Evolutionary conservation across 2,329 filamentous ascomycete genomes (phyloP).

Genomic region (Macrophomina phaseolina): DNA sequence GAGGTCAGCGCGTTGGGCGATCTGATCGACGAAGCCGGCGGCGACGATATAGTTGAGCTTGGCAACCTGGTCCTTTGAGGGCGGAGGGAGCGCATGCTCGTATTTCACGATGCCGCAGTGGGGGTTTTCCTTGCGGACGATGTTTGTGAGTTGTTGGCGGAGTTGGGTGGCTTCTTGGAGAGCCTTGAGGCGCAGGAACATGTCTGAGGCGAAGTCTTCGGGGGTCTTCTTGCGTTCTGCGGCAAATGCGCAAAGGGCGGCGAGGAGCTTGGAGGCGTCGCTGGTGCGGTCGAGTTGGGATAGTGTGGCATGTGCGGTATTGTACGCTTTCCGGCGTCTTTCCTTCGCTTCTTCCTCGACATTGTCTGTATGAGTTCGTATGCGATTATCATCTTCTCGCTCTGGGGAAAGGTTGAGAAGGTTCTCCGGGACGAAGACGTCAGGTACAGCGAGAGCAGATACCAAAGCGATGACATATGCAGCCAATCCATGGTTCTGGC

Average conservation of each 20-base stretch:
- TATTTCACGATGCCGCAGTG: conserved; percentile 46
- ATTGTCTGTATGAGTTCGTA: conserved; percentile 69
- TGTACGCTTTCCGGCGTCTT: conserved; percentile 67
- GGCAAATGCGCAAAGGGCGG: conserved; percentile 83
- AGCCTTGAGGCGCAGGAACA: conserved; percentile 86
- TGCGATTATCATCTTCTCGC: conserved; percentile 47
- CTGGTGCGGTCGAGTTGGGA: conserved; percentile 80
- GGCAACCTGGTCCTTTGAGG: conserved; percentile 69
- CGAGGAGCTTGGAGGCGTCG: conserved; percentile 89
- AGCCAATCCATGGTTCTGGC: conserved; percentile 80
- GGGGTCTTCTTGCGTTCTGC: conserved; percentile 56
- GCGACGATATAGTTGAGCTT: conserved; percentile 90
- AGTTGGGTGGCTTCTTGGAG: conserved; percentile 87
- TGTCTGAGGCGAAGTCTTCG: conserved; percentile 78
- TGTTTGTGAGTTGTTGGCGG: conserved; percentile 78
- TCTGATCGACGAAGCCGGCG: conserved; percentile 90
- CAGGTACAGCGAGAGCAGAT: conserved; percentile 83
- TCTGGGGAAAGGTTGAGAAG: conserved; percentile 70
- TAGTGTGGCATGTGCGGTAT: conserved; percentile 78
- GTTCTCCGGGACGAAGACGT: conserved; percentile 83
- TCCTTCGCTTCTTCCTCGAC: conserved; percentile 73
- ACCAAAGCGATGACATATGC: conserved; percentile 88
- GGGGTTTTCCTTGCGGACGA: conserved; percentile 77
- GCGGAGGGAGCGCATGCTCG: conserved; percentile 60
- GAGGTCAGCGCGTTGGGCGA: conserved; percentile 91